Conservation (phyloP, 495 filamentous ascomycete genomes). For the Penicillium daleae region DNA sequence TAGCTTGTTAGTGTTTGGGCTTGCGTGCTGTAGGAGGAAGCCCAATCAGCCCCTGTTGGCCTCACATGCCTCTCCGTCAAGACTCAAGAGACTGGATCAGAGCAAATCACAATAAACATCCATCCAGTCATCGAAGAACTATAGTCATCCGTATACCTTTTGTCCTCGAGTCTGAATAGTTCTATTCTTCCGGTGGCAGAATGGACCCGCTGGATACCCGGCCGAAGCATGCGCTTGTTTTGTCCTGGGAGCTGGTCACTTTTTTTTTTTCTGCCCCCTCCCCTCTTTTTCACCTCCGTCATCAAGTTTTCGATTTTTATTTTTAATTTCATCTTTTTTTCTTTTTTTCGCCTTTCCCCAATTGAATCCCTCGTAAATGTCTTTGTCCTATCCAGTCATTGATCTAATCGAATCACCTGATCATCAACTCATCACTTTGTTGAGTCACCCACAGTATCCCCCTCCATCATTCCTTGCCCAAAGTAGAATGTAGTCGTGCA, state of each 20-base stretch:
- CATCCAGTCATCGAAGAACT: not conserved
- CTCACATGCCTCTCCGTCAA: slow-evolving; percentile 7
- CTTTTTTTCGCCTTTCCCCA: too few relatives aligned
- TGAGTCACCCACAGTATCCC: not conserved
- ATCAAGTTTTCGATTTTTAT: not conserved
- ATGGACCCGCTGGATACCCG: slow-evolving; percentile 23
- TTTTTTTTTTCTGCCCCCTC: slow-evolving; percentile 5
- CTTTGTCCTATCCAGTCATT: not conserved
- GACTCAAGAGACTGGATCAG: not conserved
- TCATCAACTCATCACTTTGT: not conserved
- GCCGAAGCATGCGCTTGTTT: slow-evolving; percentile 9
- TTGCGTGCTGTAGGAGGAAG: not conserved
- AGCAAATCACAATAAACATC: not conserved
- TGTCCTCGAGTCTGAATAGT: not conserved
- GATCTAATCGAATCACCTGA: not conserved
- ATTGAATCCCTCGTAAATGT: not conserved
- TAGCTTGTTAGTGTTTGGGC: not conserved
- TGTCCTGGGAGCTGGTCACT: not conserved
- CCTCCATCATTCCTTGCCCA: slow-evolving; percentile 1
- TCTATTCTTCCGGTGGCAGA: slow-evolving; percentile 1
- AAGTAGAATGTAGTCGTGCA: slow-evolving; percentile 1
- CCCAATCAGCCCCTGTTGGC: not conserved
- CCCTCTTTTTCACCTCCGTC: slow-evolving; percentile 4
- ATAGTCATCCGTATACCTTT: not conserved
- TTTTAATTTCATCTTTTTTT: not conserved